Evolutionary conservation across 352 stramenopile species (phyloP).

Genomic region (Globisporangium heterothallicum): DNA sequence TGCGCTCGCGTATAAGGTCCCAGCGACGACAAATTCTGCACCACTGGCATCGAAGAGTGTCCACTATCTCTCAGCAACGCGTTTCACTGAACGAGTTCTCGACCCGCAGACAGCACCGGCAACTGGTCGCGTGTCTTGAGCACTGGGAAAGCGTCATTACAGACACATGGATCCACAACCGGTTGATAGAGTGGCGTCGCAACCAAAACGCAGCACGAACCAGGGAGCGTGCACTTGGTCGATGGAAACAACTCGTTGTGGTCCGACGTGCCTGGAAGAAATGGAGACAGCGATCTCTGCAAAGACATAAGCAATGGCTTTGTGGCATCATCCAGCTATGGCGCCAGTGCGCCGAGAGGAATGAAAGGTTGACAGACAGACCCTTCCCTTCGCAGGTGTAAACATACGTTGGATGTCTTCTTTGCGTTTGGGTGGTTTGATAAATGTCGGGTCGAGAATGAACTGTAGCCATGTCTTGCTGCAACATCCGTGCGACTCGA

Average conservation of each 20-base stretch:
- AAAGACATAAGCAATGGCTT: constrained; percentile 2
- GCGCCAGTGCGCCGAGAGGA: neutral
- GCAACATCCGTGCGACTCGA: no score
- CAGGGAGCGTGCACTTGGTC: constrained; percentile 4
- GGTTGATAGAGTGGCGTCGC: constrained; percentile 15
- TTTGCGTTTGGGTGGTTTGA: no score
- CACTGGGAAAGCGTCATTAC: constrained; percentile 55
- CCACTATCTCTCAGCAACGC: neutral
- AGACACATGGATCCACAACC: constrained; percentile 28
- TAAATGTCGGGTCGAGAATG: no score
- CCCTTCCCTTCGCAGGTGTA: no score
- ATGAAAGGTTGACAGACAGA: neutral
- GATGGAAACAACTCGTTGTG: constrained; percentile 17
- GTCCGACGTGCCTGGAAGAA: neutral
- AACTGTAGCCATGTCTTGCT: no score
- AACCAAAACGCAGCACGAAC: constrained; percentile 16
- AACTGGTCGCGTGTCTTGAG: constrained; percentile 18
- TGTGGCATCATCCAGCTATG: constrained; percentile 3
- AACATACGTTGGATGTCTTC: no score
- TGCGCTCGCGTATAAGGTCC: neutral
- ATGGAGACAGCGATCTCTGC: constrained; percentile 7
- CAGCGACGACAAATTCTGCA: neutral
- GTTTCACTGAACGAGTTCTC: constrained; percentile 10
- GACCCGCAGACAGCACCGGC: constrained; percentile 3
- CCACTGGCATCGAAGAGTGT: neutral